Evolutionary conservation across 2,329 filamentous ascomycete species (phyloP).

Genomic region (Metarhizium brunneum): DNA sequence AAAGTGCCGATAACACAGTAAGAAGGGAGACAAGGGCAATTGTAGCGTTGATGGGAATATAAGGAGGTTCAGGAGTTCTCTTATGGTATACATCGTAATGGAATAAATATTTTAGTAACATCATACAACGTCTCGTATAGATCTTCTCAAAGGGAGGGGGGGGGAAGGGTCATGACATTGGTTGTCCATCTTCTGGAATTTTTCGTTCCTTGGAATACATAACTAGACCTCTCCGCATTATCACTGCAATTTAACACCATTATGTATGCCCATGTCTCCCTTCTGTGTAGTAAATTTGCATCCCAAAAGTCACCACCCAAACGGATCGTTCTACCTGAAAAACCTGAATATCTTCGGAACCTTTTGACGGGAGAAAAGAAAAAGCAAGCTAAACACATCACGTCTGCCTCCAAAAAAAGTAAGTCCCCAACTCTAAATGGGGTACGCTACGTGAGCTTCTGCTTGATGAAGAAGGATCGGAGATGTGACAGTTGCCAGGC

Average conservation of each 20-base stretch:
- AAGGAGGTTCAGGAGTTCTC: constrained; percentile 20
- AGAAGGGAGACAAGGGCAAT: constrained; percentile 4
- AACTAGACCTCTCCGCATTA: neutral
- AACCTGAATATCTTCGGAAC: neutral
- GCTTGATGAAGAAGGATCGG: constrained; percentile 98
- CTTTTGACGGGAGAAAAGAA: neutral
- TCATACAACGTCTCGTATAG: neutral
- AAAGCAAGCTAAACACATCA: neutral
- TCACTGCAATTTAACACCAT: neutral
- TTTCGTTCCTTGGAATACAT: neutral
- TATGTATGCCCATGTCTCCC: neutral
- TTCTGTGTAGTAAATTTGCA: neutral
- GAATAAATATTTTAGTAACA: constrained; percentile 17
- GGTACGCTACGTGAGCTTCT: constrained; percentile 73
- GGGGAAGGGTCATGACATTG: neutral
- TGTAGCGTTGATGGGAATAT: constrained; percentile 7
- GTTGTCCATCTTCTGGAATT: neutral
- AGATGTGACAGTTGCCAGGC: constrained; percentile 96
- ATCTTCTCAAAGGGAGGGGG: neutral
- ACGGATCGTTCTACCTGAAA: neutral
- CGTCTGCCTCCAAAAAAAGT: neutral
- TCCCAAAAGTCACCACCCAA: neutral
- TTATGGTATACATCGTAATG: constrained; percentile 24
- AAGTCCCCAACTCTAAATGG: neutral
- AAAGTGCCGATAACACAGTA: constrained; percentile 1